Evolutionary conservation across 805 yeast species (phyloP).

Genomic region (Ogataea siamensis): DNA sequence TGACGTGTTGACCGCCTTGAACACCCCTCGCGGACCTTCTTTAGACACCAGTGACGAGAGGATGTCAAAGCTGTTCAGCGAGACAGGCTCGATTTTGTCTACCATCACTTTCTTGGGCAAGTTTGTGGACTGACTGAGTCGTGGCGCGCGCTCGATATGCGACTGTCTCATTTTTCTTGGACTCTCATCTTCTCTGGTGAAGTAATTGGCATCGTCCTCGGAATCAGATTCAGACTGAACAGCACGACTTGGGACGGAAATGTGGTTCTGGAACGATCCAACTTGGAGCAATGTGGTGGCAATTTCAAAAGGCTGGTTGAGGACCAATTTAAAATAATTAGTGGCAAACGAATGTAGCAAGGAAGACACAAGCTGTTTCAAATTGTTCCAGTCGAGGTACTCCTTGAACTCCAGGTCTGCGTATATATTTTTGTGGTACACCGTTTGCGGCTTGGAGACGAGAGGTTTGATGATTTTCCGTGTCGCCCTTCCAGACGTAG

Average conservation of each 20-base stretch:
- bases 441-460: conserved; percentile 20
- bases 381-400: conserved; percentile 57
- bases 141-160: conserved; percentile 27
- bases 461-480: conserved; percentile 23
- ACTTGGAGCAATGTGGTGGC: conserved; percentile 76
- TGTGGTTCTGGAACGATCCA: conserved; percentile 52
- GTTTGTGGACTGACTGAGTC: conserved; percentile 17
- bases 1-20: conserved; percentile 75
- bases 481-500: conserved; percentile 14
- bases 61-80: conserved; percentile 63
- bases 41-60: conserved; percentile 60
- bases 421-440: conserved; percentile 38
- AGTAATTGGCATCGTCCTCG: conserved; percentile 25
- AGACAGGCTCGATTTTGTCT: conserved; percentile 47
- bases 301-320: conserved; percentile 88
- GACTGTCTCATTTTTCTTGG: conserved; percentile 28
- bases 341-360: conserved; percentile 60
- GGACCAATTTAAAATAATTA: conserved; percentile 64
- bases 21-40: conserved; percentile 70
- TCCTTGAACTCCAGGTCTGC: conserved; percentile 65
- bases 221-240: conserved; percentile 41
- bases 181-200: conserved; percentile 25
- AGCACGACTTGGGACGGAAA: conserved; percentile 1
- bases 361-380: conserved; percentile 55
- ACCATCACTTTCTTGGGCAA: conserved; percentile 3